Evolutionary conservation across 495 filamentous ascomycete genomes (phyloP).

Genomic region (Hypoxylon intermedium): DNA sequence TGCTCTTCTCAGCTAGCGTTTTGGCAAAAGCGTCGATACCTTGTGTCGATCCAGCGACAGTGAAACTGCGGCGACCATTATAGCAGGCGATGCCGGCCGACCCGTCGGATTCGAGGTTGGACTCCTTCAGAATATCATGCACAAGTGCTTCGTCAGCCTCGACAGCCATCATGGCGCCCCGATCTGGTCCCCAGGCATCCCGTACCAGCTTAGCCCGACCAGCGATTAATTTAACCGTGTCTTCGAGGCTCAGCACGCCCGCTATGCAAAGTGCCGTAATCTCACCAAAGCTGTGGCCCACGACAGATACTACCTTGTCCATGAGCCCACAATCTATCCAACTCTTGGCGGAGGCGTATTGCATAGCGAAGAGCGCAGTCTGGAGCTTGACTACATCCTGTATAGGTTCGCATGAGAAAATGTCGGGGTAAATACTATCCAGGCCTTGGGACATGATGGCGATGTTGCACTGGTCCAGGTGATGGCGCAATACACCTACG

Average conservation of each 20-base stretch:
- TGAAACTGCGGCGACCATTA: conserved; percentile 56
- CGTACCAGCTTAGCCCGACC: conserved; percentile 48
- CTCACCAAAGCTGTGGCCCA: conserved; percentile 61
- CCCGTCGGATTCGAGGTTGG: conserved; percentile 5
- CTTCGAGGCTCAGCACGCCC: conserved; percentile 38
- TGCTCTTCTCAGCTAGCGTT: conserved; percentile 25
- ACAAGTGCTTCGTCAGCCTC: conserved; percentile 45
- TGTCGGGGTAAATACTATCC: conserved; percentile 52
- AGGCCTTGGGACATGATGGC: conserved; percentile 39
- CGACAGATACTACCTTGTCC: conserved; percentile 28
- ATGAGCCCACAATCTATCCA: conserved; percentile 54
- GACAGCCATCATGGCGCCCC: conserved; percentile 52
- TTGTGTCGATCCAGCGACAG: conserved; percentile 47
- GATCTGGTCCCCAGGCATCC: conserved; percentile 47
- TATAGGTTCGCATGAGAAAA: conserved; percentile 51
- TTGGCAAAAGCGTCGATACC: conserved; percentile 42
- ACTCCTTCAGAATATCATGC: conserved; percentile 26
- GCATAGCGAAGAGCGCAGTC: conserved; percentile 50
- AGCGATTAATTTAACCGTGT: conserved; percentile 48
- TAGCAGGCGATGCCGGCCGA: conserved; percentile 55
- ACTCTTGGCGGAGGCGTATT: conserved; percentile 54
- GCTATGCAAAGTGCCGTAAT: conserved; percentile 53
- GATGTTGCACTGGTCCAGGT: conserved; percentile 52
- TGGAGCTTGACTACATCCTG: conserved; percentile 55
- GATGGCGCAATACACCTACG: conserved; percentile 39